Percentiles rank a stretch among this genome's conserved stretches.
Conservation (phyloP, 371 early-diverging fungal genomes). For the Capillidium rhysosporum region DNA sequence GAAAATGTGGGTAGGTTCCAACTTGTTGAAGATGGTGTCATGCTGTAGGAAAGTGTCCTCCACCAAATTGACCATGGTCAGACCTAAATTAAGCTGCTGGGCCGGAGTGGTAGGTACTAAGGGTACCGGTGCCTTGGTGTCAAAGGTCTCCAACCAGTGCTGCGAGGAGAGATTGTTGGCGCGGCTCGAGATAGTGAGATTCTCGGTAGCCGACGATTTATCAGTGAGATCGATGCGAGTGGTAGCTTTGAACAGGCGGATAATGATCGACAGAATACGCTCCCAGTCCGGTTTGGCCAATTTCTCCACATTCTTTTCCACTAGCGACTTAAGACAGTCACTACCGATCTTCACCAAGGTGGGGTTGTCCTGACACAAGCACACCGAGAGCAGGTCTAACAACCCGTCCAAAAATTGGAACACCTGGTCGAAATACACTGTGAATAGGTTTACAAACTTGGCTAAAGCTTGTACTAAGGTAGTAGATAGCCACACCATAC, state of each 20-base stretch:
- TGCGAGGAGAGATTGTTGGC: not conserved
- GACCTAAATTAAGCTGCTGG: slow-evolving; percentile 19
- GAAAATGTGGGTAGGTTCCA: slow-evolving; percentile 35
- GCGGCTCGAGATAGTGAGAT: not conserved
- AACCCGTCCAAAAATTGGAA: slow-evolving; percentile 47
- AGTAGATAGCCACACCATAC: slow-evolving; percentile 27
- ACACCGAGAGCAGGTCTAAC: slow-evolving; percentile 52
- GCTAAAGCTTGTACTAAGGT: slow-evolving; percentile 68
- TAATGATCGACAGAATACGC: slow-evolving; percentile 39
- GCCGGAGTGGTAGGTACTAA: not conserved
- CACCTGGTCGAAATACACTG: slow-evolving; percentile 47
- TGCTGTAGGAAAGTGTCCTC: slow-evolving; percentile 36
- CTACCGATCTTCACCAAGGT: slow-evolving; percentile 79
- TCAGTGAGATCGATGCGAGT: not conserved
- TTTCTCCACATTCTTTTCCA: slow-evolving; percentile 51
- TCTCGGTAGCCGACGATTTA: not conserved
- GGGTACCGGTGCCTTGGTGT: not conserved
- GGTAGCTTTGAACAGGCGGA: slow-evolving; percentile 31
- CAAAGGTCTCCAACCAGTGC: not conserved
- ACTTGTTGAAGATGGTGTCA: slow-evolving; percentile 31
- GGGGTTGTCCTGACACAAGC: slow-evolving; percentile 81
- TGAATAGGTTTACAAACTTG: slow-evolving; percentile 68
- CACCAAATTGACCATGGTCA: slow-evolving; percentile 54
- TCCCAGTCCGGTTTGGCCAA: slow-evolving; percentile 51
- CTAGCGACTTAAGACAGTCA: slow-evolving; percentile 71